Evolutionary conservation across 192 early-diverging fungal species (phyloP), one percentile per base, ranked within the genome.

Genomic region (Lobosporangium transversale): DNA sequence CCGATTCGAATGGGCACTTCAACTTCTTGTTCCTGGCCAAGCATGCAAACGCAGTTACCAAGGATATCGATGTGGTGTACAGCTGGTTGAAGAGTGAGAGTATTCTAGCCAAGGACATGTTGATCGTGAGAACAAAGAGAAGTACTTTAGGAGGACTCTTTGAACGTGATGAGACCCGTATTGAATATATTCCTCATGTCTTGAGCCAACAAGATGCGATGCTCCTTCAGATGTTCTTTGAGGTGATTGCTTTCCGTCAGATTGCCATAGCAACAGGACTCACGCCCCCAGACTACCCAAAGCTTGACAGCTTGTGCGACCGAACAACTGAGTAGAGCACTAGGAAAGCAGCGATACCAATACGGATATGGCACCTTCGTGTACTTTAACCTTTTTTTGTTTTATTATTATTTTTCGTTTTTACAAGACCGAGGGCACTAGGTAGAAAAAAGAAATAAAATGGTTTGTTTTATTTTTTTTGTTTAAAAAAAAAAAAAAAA

Each of bases 201-300:
- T 12, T 65, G 48, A 65, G 49, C 3, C 3, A 44, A 15, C 51
- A 65, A 17, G 70, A 74, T 33, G 65, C 61, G 12, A 6, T 45
- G 2, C 2, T 65, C 11, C 11, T 74, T 47, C n/a, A 64, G 20
- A 74, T 48, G 35, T 74, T 29, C 56, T 74, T 36, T 40, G 62
- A 74, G 56, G 33, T 65, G 45, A 26, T 74, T 40, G 48, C 48
- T 5, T 74, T 45, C 35, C 70, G 50, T 7, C 43, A 74, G 48
- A 21, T 74, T 40, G 70, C 70, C 6, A 51, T 74, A 2, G 40
- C 23, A 6, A 18, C 31, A 6, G 43, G 52, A 12, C 26, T 35
- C 4, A 14, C 32, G 1, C 15, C 24, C 1, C 69, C 69, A 9
- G 37, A 12, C 29, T 64, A 64, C 23, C 61, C 69, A 21, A 54